Evolutionary conservation across 768 basidiomycete genomes (phyloP), one percentile per base, ranked within the genome.

Genomic region (Plicaturopsis crispa): DNA sequence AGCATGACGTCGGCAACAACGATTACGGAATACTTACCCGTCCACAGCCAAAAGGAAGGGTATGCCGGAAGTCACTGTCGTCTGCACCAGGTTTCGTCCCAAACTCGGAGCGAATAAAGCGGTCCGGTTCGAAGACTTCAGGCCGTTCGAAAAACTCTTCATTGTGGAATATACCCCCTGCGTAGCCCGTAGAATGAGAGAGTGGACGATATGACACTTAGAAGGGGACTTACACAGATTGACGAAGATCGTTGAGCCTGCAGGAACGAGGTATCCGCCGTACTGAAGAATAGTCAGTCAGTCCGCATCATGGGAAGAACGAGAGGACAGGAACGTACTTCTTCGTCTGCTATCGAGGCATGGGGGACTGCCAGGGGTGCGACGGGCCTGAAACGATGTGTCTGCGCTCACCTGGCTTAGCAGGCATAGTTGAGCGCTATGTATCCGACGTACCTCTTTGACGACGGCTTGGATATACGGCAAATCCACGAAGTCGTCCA

Each of bases 161-260:
- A 40, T 31, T 35, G 26, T 28, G 26, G 14, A 8, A 28, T 14
- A 28, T 28, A 8, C 26, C 26, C 26, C 51, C 26, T 28, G 26
- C n/a, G n/a, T n/a, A n/a, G n/a, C n/a, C 8, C 26, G 14, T 14
- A 28, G 14, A 28, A 28, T 28, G 26, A 28, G 14, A 8, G 14
- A 8, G 14, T 28, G 14, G 8, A 28, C 26, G n/a, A 28, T 8
- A 28, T 8, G 26, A 28, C 8, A 8, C 8, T 8, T 28, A 14
- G 10, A 8, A 8, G 8, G n/a, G 26, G 10, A 28, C 26, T 14
- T 28, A 28, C 55, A 52, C 26, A 50, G 31, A 41, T 56, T 55
- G 12, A 50, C 42, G 36, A 55, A 56, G 14, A 56, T 38, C 12
- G 44, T 41, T 31, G 55, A 37, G 30, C 43, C 55, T 39, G 50